phyloP scores from a whole-genome alignment of 2,329 filamentous ascomycete genomes.

The Atkinsonella hypoxylon region DNA sequence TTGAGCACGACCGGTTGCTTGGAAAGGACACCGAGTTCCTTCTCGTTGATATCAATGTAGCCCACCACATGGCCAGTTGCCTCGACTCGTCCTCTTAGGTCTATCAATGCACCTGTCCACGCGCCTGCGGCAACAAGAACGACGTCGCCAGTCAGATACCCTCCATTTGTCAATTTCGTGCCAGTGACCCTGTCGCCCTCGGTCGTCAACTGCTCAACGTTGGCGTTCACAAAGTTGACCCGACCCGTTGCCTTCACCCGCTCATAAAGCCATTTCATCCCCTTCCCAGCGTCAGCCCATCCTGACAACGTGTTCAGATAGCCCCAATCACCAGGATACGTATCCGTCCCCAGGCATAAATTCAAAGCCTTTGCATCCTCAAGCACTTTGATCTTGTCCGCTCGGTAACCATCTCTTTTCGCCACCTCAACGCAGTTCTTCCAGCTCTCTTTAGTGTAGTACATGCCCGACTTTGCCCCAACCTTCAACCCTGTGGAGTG shows the following conservation, averaged over 20 bases:
- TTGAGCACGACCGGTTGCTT: slow-evolving; percentile 63
- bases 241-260: slow-evolving; percentile 42
- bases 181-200: slow-evolving; percentile 38
- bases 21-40: slow-evolving; percentile 54
- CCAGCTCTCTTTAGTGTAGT: slow-evolving; percentile 49
- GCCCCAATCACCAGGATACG: slow-evolving; percentile 48
- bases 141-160: slow-evolving; percentile 48
- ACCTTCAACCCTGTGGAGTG: slow-evolving; percentile 19
- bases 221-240: slow-evolving; percentile 42
- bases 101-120: slow-evolving; percentile 70
- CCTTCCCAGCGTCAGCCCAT: slow-evolving; percentile 67
- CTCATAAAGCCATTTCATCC: slow-evolving; percentile 51
- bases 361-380: slow-evolving; percentile 32
- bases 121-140: slow-evolving; percentile 76
- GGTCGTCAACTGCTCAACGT: slow-evolving; percentile 30
- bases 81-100: slow-evolving; percentile 62
- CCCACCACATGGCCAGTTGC: slow-evolving; percentile 74
- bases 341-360: slow-evolving; percentile 32
- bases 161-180: slow-evolving; percentile 25
- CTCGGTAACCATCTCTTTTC: slow-evolving; percentile 22
- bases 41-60: slow-evolving; percentile 62
- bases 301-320: slow-evolving; percentile 66
- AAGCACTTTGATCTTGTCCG: slow-evolving; percentile 32
- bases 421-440: slow-evolving; percentile 46
- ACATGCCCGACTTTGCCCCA: slow-evolving; percentile 33